Evolutionary conservation across 345 rosid species (phyloP), one percentile per base, ranked within the genome.

Genomic region (Punica granatum): DNA sequence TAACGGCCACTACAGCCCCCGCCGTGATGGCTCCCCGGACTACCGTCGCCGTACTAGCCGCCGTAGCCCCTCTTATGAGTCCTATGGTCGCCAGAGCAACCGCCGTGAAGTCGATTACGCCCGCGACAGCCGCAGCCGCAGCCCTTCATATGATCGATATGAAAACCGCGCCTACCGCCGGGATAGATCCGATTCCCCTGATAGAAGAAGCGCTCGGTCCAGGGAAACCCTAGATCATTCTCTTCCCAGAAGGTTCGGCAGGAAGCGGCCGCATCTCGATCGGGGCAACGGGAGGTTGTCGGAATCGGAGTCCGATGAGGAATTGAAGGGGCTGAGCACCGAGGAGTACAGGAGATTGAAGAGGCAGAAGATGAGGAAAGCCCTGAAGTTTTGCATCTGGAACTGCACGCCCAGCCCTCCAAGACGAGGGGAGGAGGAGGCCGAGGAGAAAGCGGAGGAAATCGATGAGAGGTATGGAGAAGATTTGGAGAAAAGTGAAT

Each of bases 221-320:
- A 60, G 65, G n/a, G 74, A 25, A 43, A 41, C 70, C 75, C 67
- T 60, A 70, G 77, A 80, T 56, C 15, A 11, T 54, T 76, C 85
- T 26, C 78, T 88, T 59, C 91, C 95, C 12, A 84, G 78, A 67
- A 72, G 75, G 37, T 86, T 86, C 36, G 94, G 91, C 60, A 84
- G 66, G 82, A 72, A 70, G 65, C 78, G 65, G 26, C 73, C 73
- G 60, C 82, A 84, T 28, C 64, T 82, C 35, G 88, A 88, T 48
- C 75, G 89, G 25, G 69, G 71, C 11, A 79, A 76, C 43, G 89
- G 84, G 9, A 78, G 80, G 73, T 69, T 74, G 26, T 75, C 78
- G 23, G 96, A 79, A 19, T 86, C 95, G 13, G 99, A 94, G 30
- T 86, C 96, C 19, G 99, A 88, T 60, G 97, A 89, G 80, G 98